Base-by-base conservation (phyloP, 495 filamentous ascomycete species). In the Oidiodendron maius region DNA sequence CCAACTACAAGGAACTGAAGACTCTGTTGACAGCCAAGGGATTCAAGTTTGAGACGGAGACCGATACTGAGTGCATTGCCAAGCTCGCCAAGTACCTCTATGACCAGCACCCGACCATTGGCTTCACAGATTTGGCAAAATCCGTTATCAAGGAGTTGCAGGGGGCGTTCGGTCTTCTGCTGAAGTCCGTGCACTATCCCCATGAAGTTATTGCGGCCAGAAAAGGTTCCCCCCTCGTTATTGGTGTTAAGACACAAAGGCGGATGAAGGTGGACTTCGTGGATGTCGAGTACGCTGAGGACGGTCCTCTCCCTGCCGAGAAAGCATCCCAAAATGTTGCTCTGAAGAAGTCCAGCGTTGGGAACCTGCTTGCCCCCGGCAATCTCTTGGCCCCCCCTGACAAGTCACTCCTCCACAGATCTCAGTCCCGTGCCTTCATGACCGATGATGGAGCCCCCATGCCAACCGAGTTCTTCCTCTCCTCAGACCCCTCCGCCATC, bases 201-300 rank as follows among this genome's bases (percentile, higher is more conserved):
- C 91, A 96, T 67, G 94, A 98, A 71, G 86, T 97, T 37, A 88
- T 98, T 68, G 93, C 93, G 24, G 94, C 93, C 55, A 86, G 93
- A 57, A 98, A 98, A 78, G 93, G 93, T 64, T 98, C 93, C 15
- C 93, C 93, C 18, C 75, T 98, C 37, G 93, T 98, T 40, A 84
- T 98, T 58, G 93, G 93, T 62, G 93, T 98, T 57, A 81, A 87
- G 65, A 96, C 93, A 36, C 78, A 88, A 66, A 91, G 83, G 78
- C 95, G 95, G 73, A 97, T 98, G 93, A 98, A 98, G 84, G 93
- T 98, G 49, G 93, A 98, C 69, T 98, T 98, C 61, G 93, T 98
- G 57, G 93, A 98, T 67, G 93, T 98, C 45, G 94, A 98, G 67
- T 96, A 85, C 65, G 84, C 84, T 11, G 90, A 96, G 60, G 89